A percentile compares a stretch with the other conserved stretches of the same genome.
Evolutionary conservation across 305 asterid species (phyloP).

Genomic region (Euphrasia arctica): DNA sequence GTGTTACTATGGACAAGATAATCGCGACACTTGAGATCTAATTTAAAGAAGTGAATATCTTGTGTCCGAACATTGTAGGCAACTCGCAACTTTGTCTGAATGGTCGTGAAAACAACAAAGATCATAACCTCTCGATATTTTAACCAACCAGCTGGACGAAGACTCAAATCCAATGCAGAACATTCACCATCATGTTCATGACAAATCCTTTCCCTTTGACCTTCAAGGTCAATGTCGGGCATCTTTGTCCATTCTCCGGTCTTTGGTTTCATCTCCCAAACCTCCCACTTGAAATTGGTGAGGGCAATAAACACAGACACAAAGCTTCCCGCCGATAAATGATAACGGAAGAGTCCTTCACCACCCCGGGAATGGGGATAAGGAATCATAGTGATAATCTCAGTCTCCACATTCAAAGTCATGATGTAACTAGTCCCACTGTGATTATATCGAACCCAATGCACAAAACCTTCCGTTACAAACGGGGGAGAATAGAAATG

Average conservation of each 20-base stretch:
- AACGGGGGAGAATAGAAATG: not conserved
- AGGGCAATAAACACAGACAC: not conserved
- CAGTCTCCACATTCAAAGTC: not conserved
- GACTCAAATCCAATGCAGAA: not conserved
- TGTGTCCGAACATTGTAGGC: no score
- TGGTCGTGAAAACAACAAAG: not conserved
- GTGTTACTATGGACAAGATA: no score
- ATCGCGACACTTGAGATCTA: no score
- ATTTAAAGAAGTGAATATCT: no score
- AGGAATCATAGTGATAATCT: not conserved
- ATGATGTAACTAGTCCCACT: not conserved
- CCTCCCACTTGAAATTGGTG: not conserved
- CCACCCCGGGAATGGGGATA: not conserved
- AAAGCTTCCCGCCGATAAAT: not conserved
- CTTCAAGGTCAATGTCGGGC: no score
- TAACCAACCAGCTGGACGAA: not conserved
- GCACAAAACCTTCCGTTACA: not conserved
- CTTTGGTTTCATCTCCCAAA: not conserved
- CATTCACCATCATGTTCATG: not conserved
- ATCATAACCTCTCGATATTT: not conserved
- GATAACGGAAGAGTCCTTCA: not conserved
- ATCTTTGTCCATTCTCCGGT: not conserved
- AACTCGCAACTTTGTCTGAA: no score
- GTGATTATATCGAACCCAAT: not conserved
- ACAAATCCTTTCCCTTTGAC: not conserved